A percentile compares a stretch with the other conserved stretches of the same genome.
These are phyloP conservation scores for Cutaneotrichosporon dermatis DNA, from an alignment of 1,284 basidiomycete species.

Conservation along the genomic window DNA sequence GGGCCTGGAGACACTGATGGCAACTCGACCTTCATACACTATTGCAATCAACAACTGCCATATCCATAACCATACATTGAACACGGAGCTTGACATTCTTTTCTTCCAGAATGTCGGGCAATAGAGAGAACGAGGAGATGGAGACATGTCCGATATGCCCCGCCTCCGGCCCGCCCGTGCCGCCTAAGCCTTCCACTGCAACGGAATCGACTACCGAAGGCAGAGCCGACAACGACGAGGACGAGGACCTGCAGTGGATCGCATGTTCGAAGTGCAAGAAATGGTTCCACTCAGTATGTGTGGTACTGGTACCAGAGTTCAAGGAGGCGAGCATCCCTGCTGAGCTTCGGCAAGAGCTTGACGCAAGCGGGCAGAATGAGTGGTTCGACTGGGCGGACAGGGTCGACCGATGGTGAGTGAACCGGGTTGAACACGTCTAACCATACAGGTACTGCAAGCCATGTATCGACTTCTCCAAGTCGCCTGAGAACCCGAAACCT, in stretches of 20 bases:
- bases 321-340: constrained; percentile 26
- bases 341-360: constrained; percentile 23
- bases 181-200: constrained; percentile 1
- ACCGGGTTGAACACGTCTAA: neutral
- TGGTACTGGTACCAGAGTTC: constrained; percentile 19
- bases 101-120: constrained; percentile 1
- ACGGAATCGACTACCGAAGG: neutral
- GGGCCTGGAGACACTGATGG: too few species aligned
- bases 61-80: too few species aligned
- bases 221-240: constrained; percentile 3
- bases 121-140: constrained; percentile 13
- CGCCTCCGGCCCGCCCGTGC: constrained; percentile 15
- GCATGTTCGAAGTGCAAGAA: constrained; percentile 41
- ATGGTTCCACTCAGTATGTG: constrained; percentile 46
- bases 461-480: constrained; percentile 27
- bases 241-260: constrained; percentile 39
- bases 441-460: constrained; percentile 31
- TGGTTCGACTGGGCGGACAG: constrained; percentile 42
- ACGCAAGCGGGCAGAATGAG: constrained; percentile 19
- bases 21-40: too few species aligned
- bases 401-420: constrained; percentile 40
- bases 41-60: too few species aligned
- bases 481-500: constrained; percentile 27
- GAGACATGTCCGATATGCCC: constrained; percentile 26
- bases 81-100: too few species aligned